phyloP scores from a whole-genome alignment of 1,139 yeast genomes.

The Suhomyces bribrorum region DNA sequence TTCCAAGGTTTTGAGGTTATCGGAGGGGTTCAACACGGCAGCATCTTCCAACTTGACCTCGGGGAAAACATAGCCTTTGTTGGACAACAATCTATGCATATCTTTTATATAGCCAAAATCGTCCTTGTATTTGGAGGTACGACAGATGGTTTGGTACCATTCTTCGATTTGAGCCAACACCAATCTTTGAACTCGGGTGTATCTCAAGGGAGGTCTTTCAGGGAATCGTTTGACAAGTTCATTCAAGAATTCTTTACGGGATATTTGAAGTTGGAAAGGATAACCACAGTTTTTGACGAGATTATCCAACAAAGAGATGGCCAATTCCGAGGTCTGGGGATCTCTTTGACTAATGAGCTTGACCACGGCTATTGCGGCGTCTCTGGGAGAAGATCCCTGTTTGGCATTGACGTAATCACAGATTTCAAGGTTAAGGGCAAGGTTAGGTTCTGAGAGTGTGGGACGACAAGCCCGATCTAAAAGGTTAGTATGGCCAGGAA shows the following conservation, averaged over 20 bases:
- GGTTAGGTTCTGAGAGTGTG: slow-evolving; percentile 80
- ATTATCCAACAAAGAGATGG: slow-evolving; percentile 68
- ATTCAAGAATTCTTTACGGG: slow-evolving; percentile 91
- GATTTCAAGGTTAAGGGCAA: slow-evolving; percentile 84
- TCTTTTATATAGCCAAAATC: slow-evolving; percentile 91
- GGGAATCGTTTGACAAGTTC: slow-evolving; percentile 93
- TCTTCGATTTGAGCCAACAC: slow-evolving; percentile 91
- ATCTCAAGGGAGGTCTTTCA: slow-evolving; percentile 88
- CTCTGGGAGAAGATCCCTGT: slow-evolving; percentile 88
- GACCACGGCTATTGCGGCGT: slow-evolving; percentile 90
- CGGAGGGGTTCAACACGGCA: slow-evolving; percentile 91
- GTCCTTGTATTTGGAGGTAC: slow-evolving; percentile 84
- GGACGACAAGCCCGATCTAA: slow-evolving; percentile 87
- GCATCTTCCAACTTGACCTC: slow-evolving; percentile 88
- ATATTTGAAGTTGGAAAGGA: slow-evolving; percentile 92
- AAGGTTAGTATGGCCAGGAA: slow-evolving; percentile 19
- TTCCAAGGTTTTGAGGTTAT: slow-evolving; percentile 81
- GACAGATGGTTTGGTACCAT: slow-evolving; percentile 95
- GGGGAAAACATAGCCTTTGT: slow-evolving; percentile 90
- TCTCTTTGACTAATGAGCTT: slow-evolving; percentile 80
- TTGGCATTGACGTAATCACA: slow-evolving; percentile 92
- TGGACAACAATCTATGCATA: slow-evolving; percentile 87
- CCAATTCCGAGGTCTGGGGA: slow-evolving; percentile 71
- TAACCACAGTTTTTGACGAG: slow-evolving; percentile 97
- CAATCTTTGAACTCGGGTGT: slow-evolving; percentile 78